Percentiles rank a stretch among this genome's conserved stretches.
Conservation (phyloP, 768 basidiomycete species). For the Mycena belliarum region DNA sequence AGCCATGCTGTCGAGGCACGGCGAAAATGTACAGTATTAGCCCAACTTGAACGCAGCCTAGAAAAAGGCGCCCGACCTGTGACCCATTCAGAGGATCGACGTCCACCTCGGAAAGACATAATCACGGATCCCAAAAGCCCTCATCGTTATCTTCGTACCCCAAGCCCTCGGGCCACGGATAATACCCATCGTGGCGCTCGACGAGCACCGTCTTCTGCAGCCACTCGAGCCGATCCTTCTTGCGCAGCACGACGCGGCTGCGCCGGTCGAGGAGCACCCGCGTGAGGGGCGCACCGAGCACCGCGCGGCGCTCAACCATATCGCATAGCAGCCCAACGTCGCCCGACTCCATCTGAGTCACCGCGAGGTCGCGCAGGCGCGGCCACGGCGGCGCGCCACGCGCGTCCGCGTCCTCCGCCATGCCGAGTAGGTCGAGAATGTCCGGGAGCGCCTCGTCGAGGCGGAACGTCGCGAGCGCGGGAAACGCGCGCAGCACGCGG, state of each 20-base stretch:
- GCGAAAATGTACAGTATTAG: too few species aligned
- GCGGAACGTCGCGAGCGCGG: conserved; percentile 33
- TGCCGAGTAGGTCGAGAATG: conserved; percentile 32
- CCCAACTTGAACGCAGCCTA: too few species aligned
- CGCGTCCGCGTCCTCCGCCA: conserved; percentile 22
- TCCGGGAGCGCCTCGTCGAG: conserved; percentile 36
- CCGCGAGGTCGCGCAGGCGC: conserved; percentile 32
- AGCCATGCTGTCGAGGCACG: too few species aligned
- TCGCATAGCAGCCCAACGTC: conserved; percentile 35
- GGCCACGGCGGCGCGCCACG: conserved; percentile 33
- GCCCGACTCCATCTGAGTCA: conserved; percentile 32
- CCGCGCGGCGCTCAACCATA: conserved; percentile 30
- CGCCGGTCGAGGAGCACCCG: conserved; percentile 37
- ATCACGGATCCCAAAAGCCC: conserved; percentile 26
- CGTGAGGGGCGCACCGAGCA: conserved; percentile 21
- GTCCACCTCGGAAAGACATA: too few species aligned
- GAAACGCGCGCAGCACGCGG: conserved; percentile 37
- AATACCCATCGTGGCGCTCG: conserved; percentile 29
- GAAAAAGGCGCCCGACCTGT: too few species aligned
- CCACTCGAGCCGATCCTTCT: conserved; percentile 23
- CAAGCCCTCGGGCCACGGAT: conserved; percentile 41
- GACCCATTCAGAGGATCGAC: too few species aligned
- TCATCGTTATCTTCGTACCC: conserved; percentile 38
- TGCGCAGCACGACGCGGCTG: conserved; percentile 35
- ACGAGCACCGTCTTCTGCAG: conserved; percentile 29